These are phyloP conservation scores for Erodium texanum DNA, from an alignment of 441 rosid genomes.

Conservation along the genomic window DNA sequence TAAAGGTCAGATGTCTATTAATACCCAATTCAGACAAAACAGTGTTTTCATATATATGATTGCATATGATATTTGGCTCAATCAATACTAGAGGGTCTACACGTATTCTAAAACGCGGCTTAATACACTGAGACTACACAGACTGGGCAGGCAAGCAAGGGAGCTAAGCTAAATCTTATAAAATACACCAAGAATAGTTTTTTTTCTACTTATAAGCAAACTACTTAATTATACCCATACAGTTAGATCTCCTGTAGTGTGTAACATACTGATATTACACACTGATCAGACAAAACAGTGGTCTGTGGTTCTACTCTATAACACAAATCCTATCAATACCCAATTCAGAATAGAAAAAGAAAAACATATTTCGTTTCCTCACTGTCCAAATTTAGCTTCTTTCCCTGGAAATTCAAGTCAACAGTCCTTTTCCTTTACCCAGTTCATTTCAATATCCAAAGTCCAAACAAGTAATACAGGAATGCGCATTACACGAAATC, in stretches of 20 bases:
- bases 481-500: neutral
- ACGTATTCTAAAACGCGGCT: constrained; percentile 1
- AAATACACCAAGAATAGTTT: neutral
- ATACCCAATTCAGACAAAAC: too few relatives aligned
- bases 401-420: too few relatives aligned
- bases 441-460: neutral
- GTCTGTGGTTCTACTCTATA: neutral
- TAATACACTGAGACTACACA: neutral
- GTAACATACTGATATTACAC: neutral
- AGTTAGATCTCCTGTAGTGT: neutral
- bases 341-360: neutral
- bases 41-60: neutral
- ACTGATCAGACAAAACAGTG: neutral
- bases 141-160: neutral
- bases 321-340: neutral
- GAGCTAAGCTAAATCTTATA: neutral
- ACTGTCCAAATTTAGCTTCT: neutral
- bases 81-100: neutral
- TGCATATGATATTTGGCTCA: neutral
- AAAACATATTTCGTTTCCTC: neutral
- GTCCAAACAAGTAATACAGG: neutral
- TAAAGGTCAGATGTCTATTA: neutral
- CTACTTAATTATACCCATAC: neutral
- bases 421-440: neutral
- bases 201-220: neutral